Evolutionary conservation across 164 flowering plant species (phyloP).

Genomic region (Platanus orientalis): DNA sequence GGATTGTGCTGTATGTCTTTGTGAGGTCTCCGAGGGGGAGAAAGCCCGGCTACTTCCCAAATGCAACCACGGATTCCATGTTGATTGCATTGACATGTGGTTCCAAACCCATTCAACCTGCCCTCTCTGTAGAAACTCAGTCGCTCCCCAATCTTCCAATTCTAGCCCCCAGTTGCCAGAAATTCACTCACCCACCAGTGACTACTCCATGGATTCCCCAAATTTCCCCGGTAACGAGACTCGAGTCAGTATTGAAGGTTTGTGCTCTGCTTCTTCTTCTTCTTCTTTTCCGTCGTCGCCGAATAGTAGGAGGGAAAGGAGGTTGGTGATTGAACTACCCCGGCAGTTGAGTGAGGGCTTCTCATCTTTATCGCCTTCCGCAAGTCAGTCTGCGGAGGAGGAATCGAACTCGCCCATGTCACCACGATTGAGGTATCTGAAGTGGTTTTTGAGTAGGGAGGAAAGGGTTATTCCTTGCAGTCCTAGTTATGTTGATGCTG

Average conservation of each 20-base stretch:
- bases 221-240: constrained; percentile 54
- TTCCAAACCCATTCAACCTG: constrained; percentile 81
- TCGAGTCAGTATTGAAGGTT: constrained; percentile 36
- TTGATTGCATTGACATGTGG: constrained; percentile 88
- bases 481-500: constrained; percentile 21
- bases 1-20: constrained; percentile 76
- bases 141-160: constrained; percentile 15
- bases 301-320: constrained; percentile 13
- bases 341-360: constrained; percentile 18
- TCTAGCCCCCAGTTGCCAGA: constrained; percentile 4
- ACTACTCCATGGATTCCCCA: constrained; percentile 23
- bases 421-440: constrained; percentile 48
- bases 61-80: constrained; percentile 80
- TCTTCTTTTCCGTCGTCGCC: too few relatives aligned
- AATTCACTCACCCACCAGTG: constrained; percentile 2
- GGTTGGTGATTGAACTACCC: constrained; percentile 56
- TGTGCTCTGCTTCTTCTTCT: constrained; percentile 11
- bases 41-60: constrained; percentile 57
- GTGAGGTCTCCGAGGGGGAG: constrained; percentile 56
- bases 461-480: constrained; percentile 35
- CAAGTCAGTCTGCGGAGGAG: constrained; percentile 28
- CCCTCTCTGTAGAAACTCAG: constrained; percentile 56
- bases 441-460: constrained; percentile 62
- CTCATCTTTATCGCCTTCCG: constrained; percentile 23
- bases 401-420: constrained; percentile 41